Evolutionary conservation across 768 basidiomycete genomes (phyloP).

Genomic region (Piloderma croceum): DNA sequence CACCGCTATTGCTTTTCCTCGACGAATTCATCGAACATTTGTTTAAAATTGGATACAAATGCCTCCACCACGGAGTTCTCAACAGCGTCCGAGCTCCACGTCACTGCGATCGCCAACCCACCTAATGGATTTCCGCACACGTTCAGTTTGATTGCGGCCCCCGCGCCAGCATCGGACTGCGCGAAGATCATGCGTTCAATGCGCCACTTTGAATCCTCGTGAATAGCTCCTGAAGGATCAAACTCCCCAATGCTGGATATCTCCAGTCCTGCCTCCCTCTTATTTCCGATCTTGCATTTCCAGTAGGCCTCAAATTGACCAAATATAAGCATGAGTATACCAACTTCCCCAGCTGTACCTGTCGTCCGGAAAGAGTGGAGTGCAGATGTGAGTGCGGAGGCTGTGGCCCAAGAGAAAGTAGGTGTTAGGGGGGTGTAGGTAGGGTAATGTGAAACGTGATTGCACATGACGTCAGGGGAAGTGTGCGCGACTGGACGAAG

Average conservation of each 20-base stretch:
- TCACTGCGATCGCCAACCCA: too few species aligned
- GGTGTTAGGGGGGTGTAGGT: conserved; percentile 17
- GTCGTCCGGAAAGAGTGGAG: conserved; percentile 19
- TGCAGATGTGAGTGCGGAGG: conserved; percentile 21
- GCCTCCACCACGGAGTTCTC: too few species aligned
- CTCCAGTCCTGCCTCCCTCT: conserved; percentile 28
- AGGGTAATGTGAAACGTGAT: conserved; percentile 24
- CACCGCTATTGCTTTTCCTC: too few species aligned
- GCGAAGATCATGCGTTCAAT: too few species aligned
- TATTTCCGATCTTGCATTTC: conserved; percentile 25
- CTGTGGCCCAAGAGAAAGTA: conserved; percentile 29
- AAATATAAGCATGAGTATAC: conserved; percentile 29
- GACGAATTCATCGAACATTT: too few species aligned
- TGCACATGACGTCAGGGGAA: conserved; percentile 27
- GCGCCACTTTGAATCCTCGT: too few species aligned
- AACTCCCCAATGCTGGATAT: conserved; percentile 36
- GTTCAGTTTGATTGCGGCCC: too few species aligned
- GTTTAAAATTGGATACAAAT: too few species aligned
- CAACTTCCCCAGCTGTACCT: conserved; percentile 23
- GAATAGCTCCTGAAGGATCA: too few species aligned
- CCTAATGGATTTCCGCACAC: too few species aligned
- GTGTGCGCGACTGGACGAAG: conserved; percentile 25
- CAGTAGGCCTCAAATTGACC: conserved; percentile 27
- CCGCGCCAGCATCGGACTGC: too few species aligned
- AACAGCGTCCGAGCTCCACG: too few species aligned